phyloP scores from a whole-genome alignment of 148 eudicot genomes.

The Cornus kousa region DNA sequence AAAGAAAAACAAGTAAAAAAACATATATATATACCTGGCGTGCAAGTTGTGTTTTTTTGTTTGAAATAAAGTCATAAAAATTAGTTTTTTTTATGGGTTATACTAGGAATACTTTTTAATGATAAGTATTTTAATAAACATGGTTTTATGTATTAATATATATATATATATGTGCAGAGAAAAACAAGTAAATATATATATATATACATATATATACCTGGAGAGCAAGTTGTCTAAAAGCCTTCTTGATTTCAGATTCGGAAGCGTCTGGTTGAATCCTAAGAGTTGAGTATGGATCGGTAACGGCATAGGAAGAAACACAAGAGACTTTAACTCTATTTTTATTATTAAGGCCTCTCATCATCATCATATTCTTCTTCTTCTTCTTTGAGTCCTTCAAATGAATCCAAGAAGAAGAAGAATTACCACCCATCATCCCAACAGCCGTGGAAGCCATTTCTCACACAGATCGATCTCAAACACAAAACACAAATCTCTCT shows the following conservation, averaged over 20 bases:
- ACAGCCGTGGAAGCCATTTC: constrained; percentile 28
- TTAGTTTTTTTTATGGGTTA: no score
- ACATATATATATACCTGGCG: no score
- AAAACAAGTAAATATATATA: no score
- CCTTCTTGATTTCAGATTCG: constrained; percentile 74
- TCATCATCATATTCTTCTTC: background rate
- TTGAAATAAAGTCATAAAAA: background rate
- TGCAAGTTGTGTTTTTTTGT: no score
- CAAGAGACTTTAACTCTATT: constrained; percentile 20
- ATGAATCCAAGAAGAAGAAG: constrained; percentile 21
- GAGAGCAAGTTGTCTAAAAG: constrained; percentile 74
- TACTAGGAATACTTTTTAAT: no score
- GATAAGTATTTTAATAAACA: no score
- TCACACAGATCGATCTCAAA: background rate
- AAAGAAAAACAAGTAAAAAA: no score
- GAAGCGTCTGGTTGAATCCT: constrained; percentile 52
- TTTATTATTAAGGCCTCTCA: background rate
- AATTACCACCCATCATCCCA: constrained; percentile 24
- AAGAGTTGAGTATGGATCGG: constrained; percentile 70
- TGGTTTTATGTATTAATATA: no score
- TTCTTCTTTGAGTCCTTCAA: constrained; percentile 13
- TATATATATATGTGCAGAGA: background rate
- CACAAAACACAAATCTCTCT: background rate
- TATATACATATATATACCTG: constrained; percentile 35
- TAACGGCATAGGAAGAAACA: constrained; percentile 24